Evolutionary conservation across 1,139 yeast species (phyloP).

Genomic region (Debaryomyces fabryi): DNA sequence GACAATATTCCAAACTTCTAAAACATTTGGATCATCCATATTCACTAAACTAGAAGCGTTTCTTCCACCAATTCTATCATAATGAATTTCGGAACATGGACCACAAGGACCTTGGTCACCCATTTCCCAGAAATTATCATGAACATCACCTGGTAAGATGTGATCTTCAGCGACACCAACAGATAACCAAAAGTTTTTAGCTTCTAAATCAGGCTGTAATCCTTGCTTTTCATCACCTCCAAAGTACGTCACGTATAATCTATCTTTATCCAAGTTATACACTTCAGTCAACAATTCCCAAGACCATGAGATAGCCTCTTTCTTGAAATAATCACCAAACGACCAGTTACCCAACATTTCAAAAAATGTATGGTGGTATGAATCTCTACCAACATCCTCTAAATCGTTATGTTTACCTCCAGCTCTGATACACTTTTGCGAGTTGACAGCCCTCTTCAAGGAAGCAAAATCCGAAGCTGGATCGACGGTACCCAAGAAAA

Average conservation of each 20-base stretch:
- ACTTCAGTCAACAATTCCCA: conserved; percentile 90
- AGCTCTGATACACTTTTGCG: conserved; percentile 98
- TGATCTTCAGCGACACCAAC: conserved; percentile 92
- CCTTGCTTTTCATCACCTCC: conserved; percentile 88
- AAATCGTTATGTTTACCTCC: conserved; percentile 99
- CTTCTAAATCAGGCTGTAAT: conserved; percentile 93
- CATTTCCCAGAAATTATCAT: conserved; percentile 99
- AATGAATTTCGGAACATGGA: conserved; percentile 97
- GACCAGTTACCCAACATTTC: conserved; percentile 99
- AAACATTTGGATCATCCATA: conserved; percentile 95
- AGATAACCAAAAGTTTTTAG: conserved; percentile 80
- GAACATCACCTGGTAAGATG: conserved; percentile 84
- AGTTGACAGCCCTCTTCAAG: conserved; percentile 87
- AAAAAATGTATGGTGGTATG: conserved; percentile 96
- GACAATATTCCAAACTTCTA: conserved; percentile 97
- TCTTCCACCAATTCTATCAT: conserved; percentile 97
- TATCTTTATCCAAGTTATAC: conserved; percentile 73
- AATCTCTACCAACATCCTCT: conserved; percentile 97
- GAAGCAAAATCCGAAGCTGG: conserved; percentile 86
- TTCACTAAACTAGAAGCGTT: conserved; percentile 89
- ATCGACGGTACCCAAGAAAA: conserved; percentile 94
- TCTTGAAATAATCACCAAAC: conserved; percentile 96
- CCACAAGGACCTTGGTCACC: conserved; percentile 99
- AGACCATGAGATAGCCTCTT: conserved; percentile 84
- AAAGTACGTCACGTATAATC: conserved; percentile 92